Conservation (phyloP, 2,329 filamentous ascomycete genomes). For the Pyrenochaeta sp. region DNA sequence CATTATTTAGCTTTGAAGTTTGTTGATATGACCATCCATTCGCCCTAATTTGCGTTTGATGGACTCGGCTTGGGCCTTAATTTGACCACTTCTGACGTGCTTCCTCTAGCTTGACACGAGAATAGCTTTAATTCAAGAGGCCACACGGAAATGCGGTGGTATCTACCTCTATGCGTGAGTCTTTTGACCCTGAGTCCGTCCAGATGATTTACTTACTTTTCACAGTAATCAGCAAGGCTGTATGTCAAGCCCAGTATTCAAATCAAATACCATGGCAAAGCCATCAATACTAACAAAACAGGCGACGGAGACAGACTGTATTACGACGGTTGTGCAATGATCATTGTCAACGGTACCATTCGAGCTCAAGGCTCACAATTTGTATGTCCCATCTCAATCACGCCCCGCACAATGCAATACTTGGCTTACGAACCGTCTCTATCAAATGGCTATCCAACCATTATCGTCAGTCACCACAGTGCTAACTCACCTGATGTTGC, state of each 20-base stretch:
- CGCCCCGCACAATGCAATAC: conserved; percentile 50
- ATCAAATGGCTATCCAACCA: too few relatives aligned
- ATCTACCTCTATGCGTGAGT: conserved; percentile 14
- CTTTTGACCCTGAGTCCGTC: not conserved
- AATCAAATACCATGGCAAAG: not conserved
- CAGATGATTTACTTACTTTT: not conserved
- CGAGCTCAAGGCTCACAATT: conserved; percentile 72
- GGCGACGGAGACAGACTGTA: conserved; percentile 51
- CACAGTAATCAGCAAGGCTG: conserved; percentile 67
- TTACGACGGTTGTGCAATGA: conserved; percentile 63
- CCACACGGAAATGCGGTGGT: conserved; percentile 69
- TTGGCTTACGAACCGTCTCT: conserved; percentile 47
- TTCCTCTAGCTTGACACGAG: conserved; percentile 31
- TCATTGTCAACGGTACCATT: conserved; percentile 66
- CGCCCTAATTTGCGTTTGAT: too few relatives aligned
- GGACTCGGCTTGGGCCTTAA: too few relatives aligned
- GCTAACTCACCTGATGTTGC: too few relatives aligned
- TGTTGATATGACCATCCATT: too few relatives aligned
- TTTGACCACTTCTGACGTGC: too few relatives aligned
- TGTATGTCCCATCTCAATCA: too few relatives aligned
- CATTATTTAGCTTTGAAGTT: not conserved
- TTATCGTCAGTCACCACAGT: too few relatives aligned
- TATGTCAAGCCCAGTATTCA: not conserved
- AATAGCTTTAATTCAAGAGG: conserved; percentile 71
- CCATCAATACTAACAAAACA: not conserved